Evolutionary conservation across 2,329 filamentous ascomycete genomes (phyloP).

Genomic region (Botrytis squamosa): DNA sequence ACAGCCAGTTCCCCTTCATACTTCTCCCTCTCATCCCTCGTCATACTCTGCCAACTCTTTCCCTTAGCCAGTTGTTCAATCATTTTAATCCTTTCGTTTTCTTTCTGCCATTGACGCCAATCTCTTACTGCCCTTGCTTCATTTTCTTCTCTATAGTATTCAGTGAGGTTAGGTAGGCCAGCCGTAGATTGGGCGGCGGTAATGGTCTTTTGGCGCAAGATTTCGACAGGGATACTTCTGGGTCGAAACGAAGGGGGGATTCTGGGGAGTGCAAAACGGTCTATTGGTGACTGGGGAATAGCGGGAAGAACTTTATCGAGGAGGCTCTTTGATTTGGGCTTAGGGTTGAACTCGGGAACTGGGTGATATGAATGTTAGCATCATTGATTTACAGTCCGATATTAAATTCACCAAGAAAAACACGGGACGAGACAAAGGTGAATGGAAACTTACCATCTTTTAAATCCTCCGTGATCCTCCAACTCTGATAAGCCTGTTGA

Average conservation of each 20-base stretch:
- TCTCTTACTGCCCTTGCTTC: not conserved
- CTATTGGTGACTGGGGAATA: not conserved
- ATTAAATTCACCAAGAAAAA: not conserved
- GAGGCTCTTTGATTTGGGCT: not conserved
- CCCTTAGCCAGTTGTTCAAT: not conserved
- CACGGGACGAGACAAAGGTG: no score
- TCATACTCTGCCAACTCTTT: conserved; percentile 3
- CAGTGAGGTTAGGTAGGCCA: not conserved
- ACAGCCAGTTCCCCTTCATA: not conserved
- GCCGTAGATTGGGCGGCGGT: not conserved
- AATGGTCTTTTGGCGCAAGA: conserved; percentile 3
- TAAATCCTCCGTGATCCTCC: conserved; percentile 32
- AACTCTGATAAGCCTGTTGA: conserved; percentile 31
- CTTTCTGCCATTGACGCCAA: not conserved
- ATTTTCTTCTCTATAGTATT: not conserved
- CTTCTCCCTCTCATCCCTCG: not conserved
- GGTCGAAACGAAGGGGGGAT: conserved; percentile 25
- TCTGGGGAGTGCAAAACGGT: conserved; percentile 25
- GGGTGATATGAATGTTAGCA: conserved; percentile 21
- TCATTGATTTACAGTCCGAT: not conserved
- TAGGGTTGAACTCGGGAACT: conserved; percentile 25
- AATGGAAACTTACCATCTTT: conserved; percentile 28
- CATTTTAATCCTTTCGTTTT: not conserved
- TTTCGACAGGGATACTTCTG: not conserved
- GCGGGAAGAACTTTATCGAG: not conserved